Evolutionary conservation across 1,284 basidiomycete species (phyloP), one percentile per base, ranked within the genome.

Genomic region (Sporisorium iseilematis-ciliati): DNA sequence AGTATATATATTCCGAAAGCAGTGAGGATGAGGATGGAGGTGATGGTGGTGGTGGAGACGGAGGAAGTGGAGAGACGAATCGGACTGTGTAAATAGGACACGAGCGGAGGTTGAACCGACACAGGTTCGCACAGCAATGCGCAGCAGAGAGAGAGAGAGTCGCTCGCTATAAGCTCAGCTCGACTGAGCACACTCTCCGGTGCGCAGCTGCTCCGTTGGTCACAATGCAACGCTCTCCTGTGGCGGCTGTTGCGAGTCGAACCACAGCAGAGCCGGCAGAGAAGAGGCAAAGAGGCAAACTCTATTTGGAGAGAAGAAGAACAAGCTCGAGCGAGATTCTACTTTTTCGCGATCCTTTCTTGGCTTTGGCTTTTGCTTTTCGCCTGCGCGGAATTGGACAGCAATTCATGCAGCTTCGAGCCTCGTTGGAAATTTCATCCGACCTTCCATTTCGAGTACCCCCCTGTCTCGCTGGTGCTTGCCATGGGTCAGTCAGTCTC

Each of bases 41-140:
- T 42, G 50, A 40, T 53, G 57, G 38, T 61, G 54, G 45, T 33
- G 42, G 45, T 40, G 55, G 51, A 43, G 42, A 50, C 33, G 55
- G 51, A 43, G 38, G 18, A 18, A 51, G 65, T 12, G 53, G 50
- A 25, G 26, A 29, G 56, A 59, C 29, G 43, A 53, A 70, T 41
- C 45, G 61, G 57, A 69, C 52, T 49, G 62, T 65, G 68, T 70
- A 70, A 65, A 70, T 70, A 65, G 57, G 54, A 43, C 21, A 50
- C 41, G 49, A 57, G 67, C 62, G 68, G 68, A 61, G 62, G 57
- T 59, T 57, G 41, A 60, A 62, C 5, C 3, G 18, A 14, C 25
- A 43, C 26, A 29, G 35, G 18, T 18, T 8, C 29, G 1, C 3
- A n/a, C 11, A 33, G 41, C 40, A n/a, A 12, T 31, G 48, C 48